Conservation (phyloP, 148 eudicot genomes). For the Fagopyrum esculentum region DNA sequence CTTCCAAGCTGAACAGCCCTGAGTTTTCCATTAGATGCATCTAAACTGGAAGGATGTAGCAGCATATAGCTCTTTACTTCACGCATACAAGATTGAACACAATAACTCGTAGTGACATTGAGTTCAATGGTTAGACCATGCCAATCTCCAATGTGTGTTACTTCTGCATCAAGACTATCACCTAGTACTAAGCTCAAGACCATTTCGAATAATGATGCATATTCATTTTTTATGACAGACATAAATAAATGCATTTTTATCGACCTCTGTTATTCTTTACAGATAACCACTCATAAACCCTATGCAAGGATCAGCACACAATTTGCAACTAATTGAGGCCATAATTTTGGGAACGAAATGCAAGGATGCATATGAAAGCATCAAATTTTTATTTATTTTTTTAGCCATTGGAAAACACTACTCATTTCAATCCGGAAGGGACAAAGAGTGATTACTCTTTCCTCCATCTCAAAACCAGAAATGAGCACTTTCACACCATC, state of each 20-base stretch:
- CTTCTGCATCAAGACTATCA: background rate
- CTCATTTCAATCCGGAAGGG: background rate
- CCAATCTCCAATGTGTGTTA: background rate
- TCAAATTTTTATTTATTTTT: background rate
- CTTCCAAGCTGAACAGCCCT: background rate
- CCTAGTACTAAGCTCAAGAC: background rate
- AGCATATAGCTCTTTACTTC: background rate
- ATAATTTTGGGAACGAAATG: background rate
- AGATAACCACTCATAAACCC: background rate
- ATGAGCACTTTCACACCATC: slow-evolving; percentile 89
- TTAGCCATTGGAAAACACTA: background rate
- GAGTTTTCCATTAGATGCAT: background rate
- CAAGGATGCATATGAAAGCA: background rate
- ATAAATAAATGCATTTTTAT: background rate
- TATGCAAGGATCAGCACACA: background rate
- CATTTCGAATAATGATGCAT: too few species aligned
- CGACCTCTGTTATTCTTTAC: background rate
- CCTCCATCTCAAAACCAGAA: slow-evolving; percentile 73
- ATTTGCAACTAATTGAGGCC: background rate
- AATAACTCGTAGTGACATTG: background rate
- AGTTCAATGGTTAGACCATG: background rate
- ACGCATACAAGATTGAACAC: background rate
- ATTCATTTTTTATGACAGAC: too few species aligned
- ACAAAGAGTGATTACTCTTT: slow-evolving; percentile 46
- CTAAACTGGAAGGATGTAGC: background rate